phyloP scores from a whole-genome alignment of 2,329 filamentous ascomycete species.

The Trichoderma sp. region DNA sequence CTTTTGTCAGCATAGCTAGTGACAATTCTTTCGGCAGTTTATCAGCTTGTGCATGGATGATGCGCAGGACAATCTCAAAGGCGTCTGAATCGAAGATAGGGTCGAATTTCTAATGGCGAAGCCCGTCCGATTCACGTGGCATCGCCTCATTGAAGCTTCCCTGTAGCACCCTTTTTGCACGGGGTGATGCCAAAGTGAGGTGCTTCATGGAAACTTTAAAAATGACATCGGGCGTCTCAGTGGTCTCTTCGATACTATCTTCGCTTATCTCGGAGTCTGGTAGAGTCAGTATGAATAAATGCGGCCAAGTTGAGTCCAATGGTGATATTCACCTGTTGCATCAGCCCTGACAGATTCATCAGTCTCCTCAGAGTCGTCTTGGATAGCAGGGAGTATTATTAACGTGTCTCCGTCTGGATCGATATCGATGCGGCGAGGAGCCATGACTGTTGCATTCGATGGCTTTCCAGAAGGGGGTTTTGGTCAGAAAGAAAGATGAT shows the following conservation, averaged over 20 bases:
- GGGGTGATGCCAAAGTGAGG: background rate
- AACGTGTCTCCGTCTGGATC: background rate
- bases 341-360: no score
- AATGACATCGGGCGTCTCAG: no score
- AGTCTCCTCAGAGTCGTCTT: background rate
- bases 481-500: background rate
- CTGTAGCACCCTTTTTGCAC: background rate
- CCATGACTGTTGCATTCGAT: background rate
- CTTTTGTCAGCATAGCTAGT: background rate
- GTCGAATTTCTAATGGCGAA: background rate
- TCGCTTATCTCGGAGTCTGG: no score
- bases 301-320: no score
- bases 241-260: no score
- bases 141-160: background rate
- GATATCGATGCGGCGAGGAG: background rate
- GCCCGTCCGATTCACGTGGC: background rate
- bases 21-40: background rate
- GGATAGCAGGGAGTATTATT: background rate
- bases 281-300: no score
- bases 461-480: background rate
- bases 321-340: no score
- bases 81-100: background rate
- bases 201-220: background rate
- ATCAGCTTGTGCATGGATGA: background rate
- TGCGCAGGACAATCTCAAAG: background rate